Percentiles rank a stretch among this genome's conserved stretches.
These are phyloP conservation scores for Oryza longistaminata DNA, from an alignment of 176 grass and related monocot species.

Conservation along the genomic window DNA sequence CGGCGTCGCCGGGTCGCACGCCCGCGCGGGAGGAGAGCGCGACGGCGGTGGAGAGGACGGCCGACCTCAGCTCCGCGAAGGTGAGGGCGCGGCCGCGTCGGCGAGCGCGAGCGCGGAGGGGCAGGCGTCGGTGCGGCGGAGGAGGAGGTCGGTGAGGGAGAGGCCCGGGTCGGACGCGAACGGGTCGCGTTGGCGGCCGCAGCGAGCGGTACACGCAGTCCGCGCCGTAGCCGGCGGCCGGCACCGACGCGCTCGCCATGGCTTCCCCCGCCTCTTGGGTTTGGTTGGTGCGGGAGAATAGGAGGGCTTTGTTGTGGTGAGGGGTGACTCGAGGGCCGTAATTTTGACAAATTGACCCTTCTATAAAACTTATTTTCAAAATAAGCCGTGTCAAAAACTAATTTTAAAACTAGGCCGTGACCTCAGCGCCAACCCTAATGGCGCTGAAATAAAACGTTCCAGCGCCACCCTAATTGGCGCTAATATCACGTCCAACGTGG, in stretches of 20 bases:
- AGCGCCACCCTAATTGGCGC: no score
- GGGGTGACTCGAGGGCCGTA: no score
- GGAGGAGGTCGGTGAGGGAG: conserved; percentile 58
- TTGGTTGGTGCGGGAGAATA: neutral
- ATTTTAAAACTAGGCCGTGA: no score
- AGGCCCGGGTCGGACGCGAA: conserved; percentile 58
- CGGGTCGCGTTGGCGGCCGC: conserved; percentile 32
- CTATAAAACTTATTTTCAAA: no score
- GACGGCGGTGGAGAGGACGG: conserved; percentile 42
- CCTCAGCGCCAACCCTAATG: no score
- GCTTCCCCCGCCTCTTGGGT: neutral
- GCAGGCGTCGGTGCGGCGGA: conserved; percentile 49
- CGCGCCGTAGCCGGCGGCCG: conserved; percentile 48
- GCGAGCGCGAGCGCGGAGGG: conserved; percentile 65
- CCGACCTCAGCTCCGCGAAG: conserved; percentile 58
- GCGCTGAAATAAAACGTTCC: no score
- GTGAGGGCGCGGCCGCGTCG: conserved; percentile 58
- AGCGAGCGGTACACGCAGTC: conserved; percentile 73
- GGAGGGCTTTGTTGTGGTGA: neutral
- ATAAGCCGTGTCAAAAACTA: no score
- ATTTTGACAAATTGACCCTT: no score
- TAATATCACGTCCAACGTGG: no score
- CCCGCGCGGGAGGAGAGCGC: conserved; percentile 55
- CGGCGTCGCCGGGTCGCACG: conserved; percentile 54
- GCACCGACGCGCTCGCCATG: conserved; percentile 37